Evolutionary conservation across 2,329 filamentous ascomycete species (phyloP).

Genomic region (Penicillium expansum): DNA sequence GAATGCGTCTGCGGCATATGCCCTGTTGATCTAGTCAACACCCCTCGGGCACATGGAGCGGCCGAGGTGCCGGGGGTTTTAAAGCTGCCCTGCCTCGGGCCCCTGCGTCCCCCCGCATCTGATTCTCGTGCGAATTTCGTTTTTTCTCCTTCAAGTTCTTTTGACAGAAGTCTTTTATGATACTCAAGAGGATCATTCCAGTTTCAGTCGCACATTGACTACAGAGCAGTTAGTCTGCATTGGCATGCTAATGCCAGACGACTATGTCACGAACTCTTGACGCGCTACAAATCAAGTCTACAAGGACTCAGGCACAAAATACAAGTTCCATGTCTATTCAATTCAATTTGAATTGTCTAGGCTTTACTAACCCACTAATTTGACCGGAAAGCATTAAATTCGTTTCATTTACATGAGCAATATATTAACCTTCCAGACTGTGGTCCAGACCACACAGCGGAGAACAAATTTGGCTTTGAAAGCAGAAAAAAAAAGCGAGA

Average conservation of each 20-base stretch:
- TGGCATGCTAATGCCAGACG: neutral
- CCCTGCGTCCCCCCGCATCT: constrained; percentile 3
- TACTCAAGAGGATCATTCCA: neutral
- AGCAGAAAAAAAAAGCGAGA: constrained; percentile 7
- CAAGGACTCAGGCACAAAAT: neutral
- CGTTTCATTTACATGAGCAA: constrained; percentile 31
- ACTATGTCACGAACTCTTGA: neutral
- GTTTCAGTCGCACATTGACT: neutral
- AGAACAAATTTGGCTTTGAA: constrained; percentile 20
- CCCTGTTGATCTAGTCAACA: neutral
- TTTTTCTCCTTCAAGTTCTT: neutral
- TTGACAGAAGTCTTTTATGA: neutral
- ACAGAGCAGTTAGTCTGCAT: neutral
- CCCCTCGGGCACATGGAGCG: neutral
- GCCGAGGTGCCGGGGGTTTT: neutral
- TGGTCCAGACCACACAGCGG: constrained; percentile 24
- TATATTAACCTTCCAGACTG: constrained; percentile 30
- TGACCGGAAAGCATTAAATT: constrained; percentile 15
- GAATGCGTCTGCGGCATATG: neutral
- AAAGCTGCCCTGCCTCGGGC: neutral
- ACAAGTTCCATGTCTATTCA: constrained; percentile 8
- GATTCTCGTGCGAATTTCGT: neutral
- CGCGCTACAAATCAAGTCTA: neutral
- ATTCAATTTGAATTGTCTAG: constrained; percentile 3
- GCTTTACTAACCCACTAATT: neutral